A percentile compares a stretch with the other conserved stretches of the same genome.
Conservation (phyloP, 768 basidiomycete genomes). For the Mycena albidolilacea region DNA sequence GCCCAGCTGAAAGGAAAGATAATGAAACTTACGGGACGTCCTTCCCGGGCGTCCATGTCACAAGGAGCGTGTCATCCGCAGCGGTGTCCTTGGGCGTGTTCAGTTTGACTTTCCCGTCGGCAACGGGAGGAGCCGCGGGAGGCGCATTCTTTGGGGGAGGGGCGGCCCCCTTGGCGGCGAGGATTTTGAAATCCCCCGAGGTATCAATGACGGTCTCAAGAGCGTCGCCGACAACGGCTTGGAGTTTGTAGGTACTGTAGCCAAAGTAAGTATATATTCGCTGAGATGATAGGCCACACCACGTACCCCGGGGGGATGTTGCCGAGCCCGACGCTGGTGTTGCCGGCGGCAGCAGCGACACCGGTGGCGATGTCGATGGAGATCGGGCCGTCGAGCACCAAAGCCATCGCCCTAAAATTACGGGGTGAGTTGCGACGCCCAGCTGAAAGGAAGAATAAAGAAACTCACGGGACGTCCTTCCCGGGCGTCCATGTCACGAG, state of each 20-base stretch:
- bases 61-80: too few species aligned
- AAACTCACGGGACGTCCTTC: too few species aligned
- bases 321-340: constrained; percentile 10
- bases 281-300: too few species aligned
- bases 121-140: background rate
- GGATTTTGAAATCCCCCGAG: background rate
- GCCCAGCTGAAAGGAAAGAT: too few species aligned
- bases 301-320: constrained; percentile 25
- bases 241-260: constrained; percentile 12
- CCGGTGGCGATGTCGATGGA: background rate
- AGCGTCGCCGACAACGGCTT: constrained; percentile 5
- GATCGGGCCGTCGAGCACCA: background rate
- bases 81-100: too few species aligned
- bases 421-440: too few species aligned
- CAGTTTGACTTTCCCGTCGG: background rate
- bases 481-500: too few species aligned
- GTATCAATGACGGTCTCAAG: constrained; percentile 5
- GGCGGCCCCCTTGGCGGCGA: background rate
- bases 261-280: background rate
- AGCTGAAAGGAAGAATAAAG: too few species aligned
- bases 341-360: background rate
- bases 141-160: background rate
- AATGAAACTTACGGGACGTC: too few species aligned
- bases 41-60: too few species aligned
- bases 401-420: constrained; percentile 4